Evolutionary conservation across 441 rosid species (phyloP).

Genomic region (Aleurites moluccanus): DNA sequence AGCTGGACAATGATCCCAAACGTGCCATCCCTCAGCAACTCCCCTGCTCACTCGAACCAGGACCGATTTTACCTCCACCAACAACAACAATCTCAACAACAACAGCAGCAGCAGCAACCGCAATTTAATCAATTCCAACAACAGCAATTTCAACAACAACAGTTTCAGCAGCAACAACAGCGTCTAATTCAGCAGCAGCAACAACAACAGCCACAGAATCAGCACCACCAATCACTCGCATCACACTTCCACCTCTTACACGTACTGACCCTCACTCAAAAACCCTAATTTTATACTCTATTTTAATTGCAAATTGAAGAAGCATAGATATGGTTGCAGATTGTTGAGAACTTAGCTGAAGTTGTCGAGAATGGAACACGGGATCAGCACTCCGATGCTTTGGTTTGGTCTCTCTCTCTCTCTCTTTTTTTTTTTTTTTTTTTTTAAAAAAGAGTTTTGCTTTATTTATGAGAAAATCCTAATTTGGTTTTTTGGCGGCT

Average conservation of each 20-base stretch:
- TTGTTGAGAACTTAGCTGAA: conserved; percentile 70
- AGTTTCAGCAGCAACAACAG: conserved; percentile 27
- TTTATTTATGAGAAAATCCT: background rate
- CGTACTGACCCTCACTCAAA: conserved; percentile 27
- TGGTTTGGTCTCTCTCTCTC: conserved; percentile 44
- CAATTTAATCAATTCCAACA: conserved; percentile 40
- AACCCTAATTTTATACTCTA: background rate
- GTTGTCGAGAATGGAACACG: conserved; percentile 70
- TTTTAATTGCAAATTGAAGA: background rate
- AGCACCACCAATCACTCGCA: conserved; percentile 82
- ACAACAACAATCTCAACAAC: conserved; percentile 37
- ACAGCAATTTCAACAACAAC: conserved; percentile 30
- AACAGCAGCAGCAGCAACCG: conserved; percentile 35
- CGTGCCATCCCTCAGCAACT: conserved; percentile 51
- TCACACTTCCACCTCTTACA: conserved; percentile 82
- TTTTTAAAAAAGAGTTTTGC: background rate
- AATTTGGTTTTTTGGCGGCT: conserved; percentile 9
- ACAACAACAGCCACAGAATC: conserved; percentile 49
- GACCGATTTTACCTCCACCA: conserved; percentile 55
- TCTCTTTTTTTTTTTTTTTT: background rate
- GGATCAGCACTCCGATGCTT: conserved; percentile 79
- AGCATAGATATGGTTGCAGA: conserved; percentile 28
- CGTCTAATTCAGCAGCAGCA: conserved; percentile 26
- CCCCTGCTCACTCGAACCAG: conserved; percentile 64
- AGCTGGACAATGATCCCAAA: conserved; percentile 73